These are phyloP conservation scores for Gynandropsis gynandra DNA, from an alignment of 345 rosid genomes.

Conservation along the genomic window DNA sequence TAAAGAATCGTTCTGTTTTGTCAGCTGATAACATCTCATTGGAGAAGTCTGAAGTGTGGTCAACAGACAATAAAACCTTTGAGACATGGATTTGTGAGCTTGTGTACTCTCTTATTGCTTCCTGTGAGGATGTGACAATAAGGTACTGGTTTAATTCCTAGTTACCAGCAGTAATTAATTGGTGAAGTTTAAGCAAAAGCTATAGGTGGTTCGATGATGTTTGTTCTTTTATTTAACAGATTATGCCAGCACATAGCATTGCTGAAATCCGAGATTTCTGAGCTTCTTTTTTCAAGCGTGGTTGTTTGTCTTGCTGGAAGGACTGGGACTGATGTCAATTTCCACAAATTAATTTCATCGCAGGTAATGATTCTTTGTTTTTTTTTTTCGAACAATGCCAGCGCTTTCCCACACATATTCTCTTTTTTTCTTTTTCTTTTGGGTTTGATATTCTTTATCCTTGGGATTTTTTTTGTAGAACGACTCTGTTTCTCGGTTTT, in stretches of 20 bases:
- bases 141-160: conserved; percentile 39
- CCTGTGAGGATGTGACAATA: conserved; percentile 64
- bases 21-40: conserved; percentile 54
- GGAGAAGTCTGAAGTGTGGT: conserved; percentile 69
- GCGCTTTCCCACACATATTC: background rate
- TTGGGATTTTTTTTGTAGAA: conserved; percentile 9
- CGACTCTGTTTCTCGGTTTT: background rate
- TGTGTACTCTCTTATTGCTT: conserved; percentile 61
- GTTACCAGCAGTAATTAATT: conserved; percentile 11
- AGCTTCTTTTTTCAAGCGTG: conserved; percentile 71
- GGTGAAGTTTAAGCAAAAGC: conserved; percentile 1
- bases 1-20: conserved; percentile 20
- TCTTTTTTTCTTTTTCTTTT: background rate
- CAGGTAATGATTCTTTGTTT: conserved; percentile 45
- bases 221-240: conserved; percentile 37
- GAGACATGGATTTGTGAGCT: conserved; percentile 89
- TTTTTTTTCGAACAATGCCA: background rate
- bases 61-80: conserved; percentile 61
- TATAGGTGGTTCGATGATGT: conserved; percentile 8
- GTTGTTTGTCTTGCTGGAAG: conserved; percentile 68
- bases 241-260: conserved; percentile 78
- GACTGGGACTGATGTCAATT: conserved; percentile 39
- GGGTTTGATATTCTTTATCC: conserved; percentile 12
- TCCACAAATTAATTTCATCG: conserved; percentile 51
- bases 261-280: conserved; percentile 82